Base-by-base conservation (phyloP, 2,329 filamentous ascomycete species). In the Ophioceras dolichostomum region DNA sequence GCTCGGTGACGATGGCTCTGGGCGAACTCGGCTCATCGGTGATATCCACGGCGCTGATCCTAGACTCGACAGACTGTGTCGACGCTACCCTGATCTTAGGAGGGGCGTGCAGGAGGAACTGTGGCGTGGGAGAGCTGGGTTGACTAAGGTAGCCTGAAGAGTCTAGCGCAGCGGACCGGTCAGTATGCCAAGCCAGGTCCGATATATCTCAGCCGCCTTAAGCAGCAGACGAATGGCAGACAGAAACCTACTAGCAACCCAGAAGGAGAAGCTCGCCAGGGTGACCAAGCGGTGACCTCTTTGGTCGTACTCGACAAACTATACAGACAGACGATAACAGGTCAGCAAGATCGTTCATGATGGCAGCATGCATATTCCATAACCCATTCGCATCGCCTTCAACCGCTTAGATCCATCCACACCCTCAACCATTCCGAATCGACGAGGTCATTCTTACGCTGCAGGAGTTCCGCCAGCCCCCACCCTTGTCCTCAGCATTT, bases 251-350 rank as follows among this genome's bases (percentile, higher is more conserved):
- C 83, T 89, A 49, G 89, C 74, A 41, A 96, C 87, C 81, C 86
- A 98, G 56, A 94, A 96, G 5, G 85, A 87, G 61, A 98, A 96
- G 54, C 79, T 88, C 12, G 85, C 88, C 38, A 98, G 70, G 4
- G 87, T 89, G 48, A 93, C 78, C 42, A 98, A 63, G 45, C 82
- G 76, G 60, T 98, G 91, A 24, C 87, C 86, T 47, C 89, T 77
- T 53, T 91, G 83, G 59, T 98, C 88, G 54, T 98, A 98, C 59
- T 98, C 91, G 48, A 96, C 82, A 60, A 98, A 95, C 81, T 86
- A 48, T 29, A 17, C 3, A 6, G n/a, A 26, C 8, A 26, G 8
- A 26, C 12, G 7, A 7, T 26, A 12, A 8, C 22, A 26, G 22
- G 22, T n/a, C n/a, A 26, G 8, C 22, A 26, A 26, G 22, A n/a